Evolutionary conservation across 2,329 filamentous ascomycete species (phyloP).

Genomic region (Lasiodiplodia gonubiensis): DNA sequence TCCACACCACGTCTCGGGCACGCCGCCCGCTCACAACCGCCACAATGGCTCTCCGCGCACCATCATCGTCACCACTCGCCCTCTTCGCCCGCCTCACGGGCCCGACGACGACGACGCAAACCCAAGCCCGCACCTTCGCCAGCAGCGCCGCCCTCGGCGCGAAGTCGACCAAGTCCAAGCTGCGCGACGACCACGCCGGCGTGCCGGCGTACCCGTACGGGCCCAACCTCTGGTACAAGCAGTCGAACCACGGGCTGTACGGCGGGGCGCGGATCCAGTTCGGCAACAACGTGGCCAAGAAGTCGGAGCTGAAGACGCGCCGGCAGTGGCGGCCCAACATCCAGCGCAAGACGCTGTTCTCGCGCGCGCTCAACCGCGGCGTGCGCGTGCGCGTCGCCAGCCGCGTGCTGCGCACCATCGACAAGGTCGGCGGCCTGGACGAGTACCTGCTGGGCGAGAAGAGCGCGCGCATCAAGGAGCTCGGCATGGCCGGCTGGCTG

Average conservation of each 20-base stretch:
- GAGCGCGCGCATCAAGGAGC: conserved; percentile 80
- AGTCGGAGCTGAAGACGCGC: conserved; percentile 72
- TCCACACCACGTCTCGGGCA: background rate
- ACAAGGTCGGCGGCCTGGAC: conserved; percentile 87
- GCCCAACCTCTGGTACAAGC: conserved; percentile 73
- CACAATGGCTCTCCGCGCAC: conserved; percentile 21
- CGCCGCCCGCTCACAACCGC: background rate
- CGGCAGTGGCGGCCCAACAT: conserved; percentile 79
- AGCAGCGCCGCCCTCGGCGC: conserved; percentile 34
- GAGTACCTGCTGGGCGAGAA: conserved; percentile 80
- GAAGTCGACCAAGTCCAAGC: conserved; percentile 34
- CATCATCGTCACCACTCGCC: background rate
- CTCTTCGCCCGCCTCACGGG: conserved; percentile 20
- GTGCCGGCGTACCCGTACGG: conserved; percentile 72
- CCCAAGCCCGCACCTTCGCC: conserved; percentile 38
- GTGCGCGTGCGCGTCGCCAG: conserved; percentile 73
- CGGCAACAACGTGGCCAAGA: conserved; percentile 75
- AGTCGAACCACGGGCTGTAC: conserved; percentile 77
- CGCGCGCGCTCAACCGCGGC: conserved; percentile 64
- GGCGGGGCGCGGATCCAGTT: conserved; percentile 73
- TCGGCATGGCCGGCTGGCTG: conserved; percentile 89
- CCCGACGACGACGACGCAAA: background rate
- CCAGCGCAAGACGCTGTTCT: conserved; percentile 69
- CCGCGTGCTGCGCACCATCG: conserved; percentile 69
- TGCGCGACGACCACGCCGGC: conserved; percentile 20